Evolutionary conservation across 768 basidiomycete genomes (phyloP).

Genomic region (Mycena capillaripes): DNA sequence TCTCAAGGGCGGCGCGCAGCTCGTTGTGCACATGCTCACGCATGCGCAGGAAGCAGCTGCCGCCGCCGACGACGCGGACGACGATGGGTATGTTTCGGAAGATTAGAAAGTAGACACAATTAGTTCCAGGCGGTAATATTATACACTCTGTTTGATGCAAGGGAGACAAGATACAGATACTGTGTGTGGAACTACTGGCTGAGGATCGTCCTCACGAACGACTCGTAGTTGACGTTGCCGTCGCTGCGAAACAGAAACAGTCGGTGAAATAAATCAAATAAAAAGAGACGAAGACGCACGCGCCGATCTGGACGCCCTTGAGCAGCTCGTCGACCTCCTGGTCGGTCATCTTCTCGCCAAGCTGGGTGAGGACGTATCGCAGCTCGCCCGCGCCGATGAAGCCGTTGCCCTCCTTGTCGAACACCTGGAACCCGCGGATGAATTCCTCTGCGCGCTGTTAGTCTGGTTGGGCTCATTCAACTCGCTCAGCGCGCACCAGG

Average conservation of each 20-base stretch:
- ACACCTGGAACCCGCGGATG: slow-evolving; percentile 98
- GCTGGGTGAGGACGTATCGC: slow-evolving; percentile 93
- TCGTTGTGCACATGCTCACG: slow-evolving; percentile 69
- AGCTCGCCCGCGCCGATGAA: slow-evolving; percentile 94
- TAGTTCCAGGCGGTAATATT: slow-evolving; percentile 3
- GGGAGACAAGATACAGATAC: not conserved
- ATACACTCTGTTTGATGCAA: slow-evolving; percentile 15
- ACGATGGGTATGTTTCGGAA: slow-evolving; percentile 73
- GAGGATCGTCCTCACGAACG: slow-evolving; percentile 94
- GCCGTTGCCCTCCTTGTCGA: slow-evolving; percentile 96
- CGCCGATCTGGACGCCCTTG: slow-evolving; percentile 94
- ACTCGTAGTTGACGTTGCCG: slow-evolving; percentile 98
- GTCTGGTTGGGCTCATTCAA: not conserved
- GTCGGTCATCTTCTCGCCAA: slow-evolving; percentile 98
- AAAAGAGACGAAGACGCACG: slow-evolving; percentile 63
- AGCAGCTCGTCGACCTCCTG: slow-evolving; percentile 98
- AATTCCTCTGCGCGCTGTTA: slow-evolving; percentile 83
- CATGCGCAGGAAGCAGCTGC: slow-evolving; percentile 33
- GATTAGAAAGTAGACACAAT: slow-evolving; percentile 40
- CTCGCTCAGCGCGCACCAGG: slow-evolving; percentile 71
- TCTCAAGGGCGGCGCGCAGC: slow-evolving; percentile 71
- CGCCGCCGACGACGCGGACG: slow-evolving; percentile 49
- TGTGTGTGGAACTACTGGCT: slow-evolving; percentile 79
- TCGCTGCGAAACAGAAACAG: slow-evolving; percentile 66
- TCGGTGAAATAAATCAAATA: slow-evolving; percentile 28